Conservation (phyloP, 768 basidiomycete genomes). For the Hygrophorus russula region DNA sequence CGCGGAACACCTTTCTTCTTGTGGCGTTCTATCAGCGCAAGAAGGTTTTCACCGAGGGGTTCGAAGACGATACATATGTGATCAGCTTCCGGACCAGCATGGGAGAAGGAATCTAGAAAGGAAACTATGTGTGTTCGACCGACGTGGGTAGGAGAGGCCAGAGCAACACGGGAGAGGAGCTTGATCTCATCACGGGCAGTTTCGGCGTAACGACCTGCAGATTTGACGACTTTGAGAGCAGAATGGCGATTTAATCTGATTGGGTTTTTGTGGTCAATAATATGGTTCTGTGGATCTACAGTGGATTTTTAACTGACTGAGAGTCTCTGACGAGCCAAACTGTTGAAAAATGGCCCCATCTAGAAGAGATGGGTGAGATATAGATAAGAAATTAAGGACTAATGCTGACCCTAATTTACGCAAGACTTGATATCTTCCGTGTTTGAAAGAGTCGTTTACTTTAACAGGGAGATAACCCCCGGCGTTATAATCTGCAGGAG, state of each 20-base stretch:
- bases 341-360: slow-evolving; percentile 94
- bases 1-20: slow-evolving; percentile 79
- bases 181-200: slow-evolving; percentile 97
- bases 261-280: slow-evolving; percentile 8
- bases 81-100: slow-evolving; percentile 55
- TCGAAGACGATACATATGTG: slow-evolving; percentile 92
- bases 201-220: slow-evolving; percentile 89
- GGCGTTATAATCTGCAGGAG: slow-evolving; percentile 71
- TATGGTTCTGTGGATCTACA: not conserved
- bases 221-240: slow-evolving; percentile 92
- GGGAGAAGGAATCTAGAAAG: slow-evolving; percentile 83
- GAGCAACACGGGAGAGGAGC: slow-evolving; percentile 65
- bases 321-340: slow-evolving; percentile 84
- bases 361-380: slow-evolving; percentile 19
- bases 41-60: slow-evolving; percentile 70
- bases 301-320: slow-evolving; percentile 36
- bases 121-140: slow-evolving; percentile 78
- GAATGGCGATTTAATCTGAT: slow-evolving; percentile 64
- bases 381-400: slow-evolving; percentile 8
- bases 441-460: slow-evolving; percentile 75
- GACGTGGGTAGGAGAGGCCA: slow-evolving; percentile 62
- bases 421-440: slow-evolving; percentile 74
- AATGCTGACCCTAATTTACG: slow-evolving; percentile 74
- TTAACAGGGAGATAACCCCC: slow-evolving; percentile 77
- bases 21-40: slow-evolving; percentile 64